Percentiles rank a stretch among this genome's conserved stretches.
Conservation (phyloP, 1,139 yeast genomes). For the Debaryomyces sp. region DNA sequence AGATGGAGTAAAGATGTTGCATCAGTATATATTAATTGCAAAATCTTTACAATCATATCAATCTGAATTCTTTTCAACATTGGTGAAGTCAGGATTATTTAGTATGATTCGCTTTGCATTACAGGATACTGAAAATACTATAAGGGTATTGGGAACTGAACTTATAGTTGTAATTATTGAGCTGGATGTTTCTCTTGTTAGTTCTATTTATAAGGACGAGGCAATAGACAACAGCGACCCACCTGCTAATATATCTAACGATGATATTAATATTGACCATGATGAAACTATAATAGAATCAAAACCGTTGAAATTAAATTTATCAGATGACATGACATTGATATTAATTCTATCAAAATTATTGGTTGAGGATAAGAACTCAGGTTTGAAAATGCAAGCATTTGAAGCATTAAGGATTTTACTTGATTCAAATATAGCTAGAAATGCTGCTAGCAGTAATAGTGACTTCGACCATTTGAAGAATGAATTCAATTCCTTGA, state of each 20-base stretch:
- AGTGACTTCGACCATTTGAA: constrained; percentile 17
- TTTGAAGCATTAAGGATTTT: constrained; percentile 79
- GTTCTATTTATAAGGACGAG: constrained; percentile 40
- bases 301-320: constrained; percentile 30
- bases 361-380: constrained; percentile 62
- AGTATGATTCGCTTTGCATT: constrained; percentile 74
- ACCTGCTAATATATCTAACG: constrained; percentile 18
- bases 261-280: constrained; percentile 12
- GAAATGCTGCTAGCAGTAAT: constrained; percentile 14
- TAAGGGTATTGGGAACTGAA: constrained; percentile 79
- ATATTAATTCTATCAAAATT: constrained; percentile 62
- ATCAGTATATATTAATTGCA: constrained; percentile 78
- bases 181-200: constrained; percentile 74
- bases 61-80: constrained; percentile 63
- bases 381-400: constrained; percentile 80
- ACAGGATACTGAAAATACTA: constrained; percentile 48
- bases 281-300: constrained; percentile 22
- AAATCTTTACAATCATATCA: constrained; percentile 68
- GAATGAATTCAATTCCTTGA: constrained; percentile 12
- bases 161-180: constrained; percentile 80
- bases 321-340: constrained; percentile 63
- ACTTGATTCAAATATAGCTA: constrained; percentile 58
- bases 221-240: constrained; percentile 40
- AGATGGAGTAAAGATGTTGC: constrained; percentile 78
- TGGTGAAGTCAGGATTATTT: constrained; percentile 72